Evolutionary conservation across 129 eudicot species (phyloP).

Genomic region (Helianthus annuus): DNA sequence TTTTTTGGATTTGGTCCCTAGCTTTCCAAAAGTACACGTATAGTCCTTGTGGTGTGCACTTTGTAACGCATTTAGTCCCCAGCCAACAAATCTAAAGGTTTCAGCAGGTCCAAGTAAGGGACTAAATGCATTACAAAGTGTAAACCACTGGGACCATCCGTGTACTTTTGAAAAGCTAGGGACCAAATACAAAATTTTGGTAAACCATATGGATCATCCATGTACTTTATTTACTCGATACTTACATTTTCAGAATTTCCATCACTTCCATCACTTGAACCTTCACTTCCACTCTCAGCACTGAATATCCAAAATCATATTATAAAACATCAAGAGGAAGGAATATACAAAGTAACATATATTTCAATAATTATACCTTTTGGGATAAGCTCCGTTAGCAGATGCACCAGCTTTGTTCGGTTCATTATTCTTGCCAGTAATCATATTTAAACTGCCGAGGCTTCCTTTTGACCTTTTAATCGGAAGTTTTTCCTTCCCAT

Average conservation of each 20-base stretch:
- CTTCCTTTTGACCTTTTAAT: slow-evolving; percentile 93
- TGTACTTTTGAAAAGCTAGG: too few relatives aligned
- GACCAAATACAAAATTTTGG: too few relatives aligned
- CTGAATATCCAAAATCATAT: slow-evolving; percentile 31
- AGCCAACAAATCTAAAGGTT: too few relatives aligned
- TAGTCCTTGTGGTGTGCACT: too few relatives aligned
- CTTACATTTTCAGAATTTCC: slow-evolving; percentile 69
- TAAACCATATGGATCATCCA: too few relatives aligned
- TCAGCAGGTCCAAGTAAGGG: too few relatives aligned
- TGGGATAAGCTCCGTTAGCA: slow-evolving; percentile 76
- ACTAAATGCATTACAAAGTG: too few relatives aligned
- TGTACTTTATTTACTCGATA: too few relatives aligned
- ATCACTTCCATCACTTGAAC: slow-evolving; percentile 95
- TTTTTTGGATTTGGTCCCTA: too few relatives aligned
- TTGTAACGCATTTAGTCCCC: too few relatives aligned
- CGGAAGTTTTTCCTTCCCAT: slow-evolving; percentile 90
- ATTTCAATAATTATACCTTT: slow-evolving; percentile 43
- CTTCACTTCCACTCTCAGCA: slow-evolving; percentile 89
- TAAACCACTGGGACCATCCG: too few relatives aligned
- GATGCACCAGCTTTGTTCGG: slow-evolving; percentile 66
- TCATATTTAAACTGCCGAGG: slow-evolving; percentile 93
- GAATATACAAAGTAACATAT: background rate
- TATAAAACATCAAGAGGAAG: background rate
- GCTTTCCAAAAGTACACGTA: too few relatives aligned
- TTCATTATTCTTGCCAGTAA: slow-evolving; percentile 73